Base-by-base conservation (phyloP, 169 alveolate species). In the Cryptosporidium meleagridis region DNA sequence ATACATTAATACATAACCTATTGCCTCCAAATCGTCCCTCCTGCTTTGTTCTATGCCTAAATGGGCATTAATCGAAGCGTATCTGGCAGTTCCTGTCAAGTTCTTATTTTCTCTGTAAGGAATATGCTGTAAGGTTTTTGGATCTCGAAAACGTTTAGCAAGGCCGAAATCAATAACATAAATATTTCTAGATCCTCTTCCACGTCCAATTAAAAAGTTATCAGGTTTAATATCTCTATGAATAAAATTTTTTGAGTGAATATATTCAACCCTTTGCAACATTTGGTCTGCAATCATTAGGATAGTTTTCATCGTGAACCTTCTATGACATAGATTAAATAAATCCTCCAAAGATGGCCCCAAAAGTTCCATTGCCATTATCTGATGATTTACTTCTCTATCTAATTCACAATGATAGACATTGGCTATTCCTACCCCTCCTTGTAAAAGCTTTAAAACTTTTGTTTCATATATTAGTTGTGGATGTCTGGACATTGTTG, bases 11-110 rank as follows among this genome's bases (percentile, higher is more conserved):
- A 94, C 95, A 93, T 94, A 94, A 55, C 97, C 98, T 33, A 95
- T 80, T n/a, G 97, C 95, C 87, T 96, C 98, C 31, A 95, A 85
- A 91, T 96, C 98, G 84, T 96, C 98, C 31, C 97, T 94, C 41
- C 97, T 91, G 70, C 97, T 92, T 75, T 93, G 96, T 75, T 93
- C 96, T 10, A 93, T 87, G 1, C 92, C 85, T 58, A 61, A 26
- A 51, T 95, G 97, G 31, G 96, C 93, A 84, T 95, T 95, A 0
- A 94, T 85, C 9, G 95, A 86, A 1, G 96, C 96, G 84, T 94
- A 95, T 69, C 97, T 89, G 18, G 97, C 97, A 29, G 97, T 95
- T 1, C 97, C 97, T 29, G 96, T 94, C 71, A 94, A 61, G 8
- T 95, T 92, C 62, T 95, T 93, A n/a, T 94, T 94, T 45, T 94